A percentile compares a stretch with the other conserved stretches of the same genome.
These are phyloP conservation scores for Trichocladium antarcticum DNA, from an alignment of 495 filamentous ascomycete species.

Conservation along the genomic window DNA sequence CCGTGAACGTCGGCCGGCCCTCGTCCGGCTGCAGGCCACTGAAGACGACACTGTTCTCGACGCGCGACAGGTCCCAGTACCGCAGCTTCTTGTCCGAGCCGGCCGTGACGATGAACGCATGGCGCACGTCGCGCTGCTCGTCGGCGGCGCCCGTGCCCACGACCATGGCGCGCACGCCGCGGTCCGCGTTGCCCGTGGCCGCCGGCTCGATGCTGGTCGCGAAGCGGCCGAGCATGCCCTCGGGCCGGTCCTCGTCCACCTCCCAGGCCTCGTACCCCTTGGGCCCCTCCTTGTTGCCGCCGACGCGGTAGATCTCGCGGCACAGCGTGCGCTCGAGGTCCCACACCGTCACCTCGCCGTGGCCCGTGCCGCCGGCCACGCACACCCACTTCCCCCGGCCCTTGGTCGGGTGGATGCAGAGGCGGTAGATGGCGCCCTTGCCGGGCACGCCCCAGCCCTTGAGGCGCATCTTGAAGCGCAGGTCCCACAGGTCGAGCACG, in stretches of 20 bases:
- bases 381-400: constrained; percentile 70
- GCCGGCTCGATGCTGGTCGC: constrained; percentile 56
- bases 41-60: constrained; percentile 64
- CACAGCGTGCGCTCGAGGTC: constrained; percentile 86
- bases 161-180: constrained; percentile 51
- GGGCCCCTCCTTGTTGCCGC: constrained; percentile 41
- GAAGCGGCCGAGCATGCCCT: constrained; percentile 82
- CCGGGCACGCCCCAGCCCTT: constrained; percentile 84
- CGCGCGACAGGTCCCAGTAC: constrained; percentile 74
- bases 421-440: constrained; percentile 66
- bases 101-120: constrained; percentile 69
- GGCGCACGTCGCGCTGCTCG: constrained; percentile 47
- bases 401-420: constrained; percentile 66
- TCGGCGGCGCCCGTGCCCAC: constrained; percentile 43
- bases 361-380: constrained; percentile 76
- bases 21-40: constrained; percentile 69
- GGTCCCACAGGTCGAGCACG: constrained; percentile 88
- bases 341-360: constrained; percentile 92
- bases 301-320: constrained; percentile 73
- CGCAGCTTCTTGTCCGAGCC: constrained; percentile 84
- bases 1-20: constrained; percentile 57
- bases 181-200: constrained; percentile 37
- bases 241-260: constrained; percentile 78
- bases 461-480: constrained; percentile 78
- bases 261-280: constrained; percentile 78